phyloP scores from a whole-genome alignment of 257 asterid species.

The Solanum megistacrolobum region DNA sequence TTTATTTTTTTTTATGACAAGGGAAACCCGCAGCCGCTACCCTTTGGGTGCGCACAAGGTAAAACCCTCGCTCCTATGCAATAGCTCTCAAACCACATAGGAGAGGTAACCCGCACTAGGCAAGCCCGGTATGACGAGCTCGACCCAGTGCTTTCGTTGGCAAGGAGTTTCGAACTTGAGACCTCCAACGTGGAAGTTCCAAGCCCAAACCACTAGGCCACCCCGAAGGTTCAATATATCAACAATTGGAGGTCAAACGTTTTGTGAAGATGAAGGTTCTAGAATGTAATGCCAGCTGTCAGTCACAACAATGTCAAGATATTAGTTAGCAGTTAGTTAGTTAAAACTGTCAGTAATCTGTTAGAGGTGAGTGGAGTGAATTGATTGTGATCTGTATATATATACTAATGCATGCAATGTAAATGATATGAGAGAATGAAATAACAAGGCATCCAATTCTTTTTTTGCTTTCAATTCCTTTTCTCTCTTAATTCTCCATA shows the following conservation, averaged over 20 bases:
- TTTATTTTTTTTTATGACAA: background rate
- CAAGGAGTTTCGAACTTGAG: background rate
- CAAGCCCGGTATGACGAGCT: background rate
- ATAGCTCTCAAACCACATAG: background rate
- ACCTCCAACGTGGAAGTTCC: background rate
- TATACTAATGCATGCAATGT: background rate
- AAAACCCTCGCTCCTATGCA: background rate
- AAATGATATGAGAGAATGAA: background rate
- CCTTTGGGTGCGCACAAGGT: background rate
- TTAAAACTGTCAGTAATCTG: background rate
- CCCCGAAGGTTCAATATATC: background rate
- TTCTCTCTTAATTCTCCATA: background rate
- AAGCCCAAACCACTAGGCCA: background rate
- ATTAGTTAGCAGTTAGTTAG: background rate
- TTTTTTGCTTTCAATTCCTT: background rate
- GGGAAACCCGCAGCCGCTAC: background rate
- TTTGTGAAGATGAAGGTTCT: background rate
- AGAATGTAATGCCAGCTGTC: background rate
- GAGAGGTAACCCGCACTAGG: background rate
- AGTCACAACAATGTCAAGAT: background rate
- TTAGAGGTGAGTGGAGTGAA: background rate
- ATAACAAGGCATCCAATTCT: background rate
- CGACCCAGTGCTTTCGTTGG: background rate
- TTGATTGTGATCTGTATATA: background rate
- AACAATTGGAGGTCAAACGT: background rate